phyloP scores from a whole-genome alignment of 768 basidiomycete species.

The Aureoboletus auriporus region DNA sequence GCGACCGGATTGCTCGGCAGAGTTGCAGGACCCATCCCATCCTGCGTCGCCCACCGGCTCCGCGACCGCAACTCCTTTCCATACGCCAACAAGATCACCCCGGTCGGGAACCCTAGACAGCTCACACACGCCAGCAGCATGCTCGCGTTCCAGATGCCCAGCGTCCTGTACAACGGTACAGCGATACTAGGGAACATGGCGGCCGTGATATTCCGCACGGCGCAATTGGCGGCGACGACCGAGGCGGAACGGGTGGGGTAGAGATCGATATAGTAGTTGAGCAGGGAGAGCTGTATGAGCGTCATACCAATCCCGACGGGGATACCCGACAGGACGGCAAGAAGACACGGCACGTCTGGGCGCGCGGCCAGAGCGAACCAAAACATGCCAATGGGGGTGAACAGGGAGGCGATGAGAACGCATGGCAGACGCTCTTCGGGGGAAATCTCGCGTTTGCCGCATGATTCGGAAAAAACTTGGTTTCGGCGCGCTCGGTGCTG shows the following conservation, averaged over 20 bases:
- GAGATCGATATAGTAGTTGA: constrained; percentile 27
- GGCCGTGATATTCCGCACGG: constrained; percentile 19
- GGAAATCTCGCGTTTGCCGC: constrained; percentile 16
- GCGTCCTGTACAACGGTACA: constrained; percentile 18
- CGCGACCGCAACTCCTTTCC: constrained; percentile 18
- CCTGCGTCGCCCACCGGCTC: constrained; percentile 26
- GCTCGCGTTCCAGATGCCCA: constrained; percentile 19
- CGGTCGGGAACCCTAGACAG: constrained; percentile 22
- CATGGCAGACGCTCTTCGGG: constrained; percentile 27
- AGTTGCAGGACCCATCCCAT: background rate
- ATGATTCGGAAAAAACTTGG: constrained; percentile 13
- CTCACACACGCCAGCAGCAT: constrained; percentile 18
- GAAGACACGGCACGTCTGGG: constrained; percentile 3
- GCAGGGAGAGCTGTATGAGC: constrained; percentile 20
- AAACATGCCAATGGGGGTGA: constrained; percentile 25
- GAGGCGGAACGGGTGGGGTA: constrained; percentile 26
- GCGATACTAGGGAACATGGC: constrained; percentile 23
- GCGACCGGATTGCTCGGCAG: background rate
- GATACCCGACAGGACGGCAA: constrained; percentile 20
- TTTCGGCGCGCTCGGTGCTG: constrained; percentile 14
- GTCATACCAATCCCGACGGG: constrained; percentile 27
- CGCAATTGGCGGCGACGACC: constrained; percentile 24
- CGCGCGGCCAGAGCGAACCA: constrained; percentile 21
- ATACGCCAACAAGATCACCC: constrained; percentile 15
- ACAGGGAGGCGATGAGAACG: constrained; percentile 19